phyloP scores from a whole-genome alignment of 768 basidiomycete genomes.

The Boletus subcaerulescens region DNA sequence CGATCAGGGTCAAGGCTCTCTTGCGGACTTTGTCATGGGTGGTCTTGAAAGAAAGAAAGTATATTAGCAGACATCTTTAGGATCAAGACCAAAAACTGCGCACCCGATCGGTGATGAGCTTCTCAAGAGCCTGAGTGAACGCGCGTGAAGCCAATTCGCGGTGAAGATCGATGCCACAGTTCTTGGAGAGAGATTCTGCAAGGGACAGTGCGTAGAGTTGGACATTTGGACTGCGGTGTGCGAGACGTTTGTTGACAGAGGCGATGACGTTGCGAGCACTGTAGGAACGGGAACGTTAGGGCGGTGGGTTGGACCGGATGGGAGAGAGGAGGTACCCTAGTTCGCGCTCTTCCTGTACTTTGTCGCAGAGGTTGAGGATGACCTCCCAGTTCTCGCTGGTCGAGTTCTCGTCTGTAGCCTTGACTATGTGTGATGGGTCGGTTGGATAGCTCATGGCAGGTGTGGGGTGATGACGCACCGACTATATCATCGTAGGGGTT shows the following conservation, averaged over 20 bases:
- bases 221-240: constrained; percentile 94
- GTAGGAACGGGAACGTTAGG: constrained; percentile 19
- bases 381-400: constrained; percentile 96
- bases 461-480: constrained; percentile 49
- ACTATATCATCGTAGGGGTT: constrained; percentile 92
- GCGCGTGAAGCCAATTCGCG: constrained; percentile 86
- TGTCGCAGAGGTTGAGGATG: constrained; percentile 93
- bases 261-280: constrained; percentile 87
- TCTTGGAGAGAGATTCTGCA: constrained; percentile 87
- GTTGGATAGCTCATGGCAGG: constrained; percentile 4
- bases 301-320: constrained; percentile 1
- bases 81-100: constrained; percentile 18
- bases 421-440: constrained; percentile 46
- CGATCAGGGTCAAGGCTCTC: constrained; percentile 67
- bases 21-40: constrained; percentile 90
- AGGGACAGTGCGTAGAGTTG: constrained; percentile 91
- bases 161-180: constrained; percentile 77
- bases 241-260: constrained; percentile 82
- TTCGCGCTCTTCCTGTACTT: constrained; percentile 87
- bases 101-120: constrained; percentile 85
- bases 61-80: constrained; percentile 9
- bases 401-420: constrained; percentile 97
- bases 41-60: constrained; percentile 51
- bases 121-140: constrained; percentile 88
- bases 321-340: constrained; percentile 54